phyloP scores from a whole-genome alignment of 768 basidiomycete genomes.

The Lentinus tigrinus region DNA sequence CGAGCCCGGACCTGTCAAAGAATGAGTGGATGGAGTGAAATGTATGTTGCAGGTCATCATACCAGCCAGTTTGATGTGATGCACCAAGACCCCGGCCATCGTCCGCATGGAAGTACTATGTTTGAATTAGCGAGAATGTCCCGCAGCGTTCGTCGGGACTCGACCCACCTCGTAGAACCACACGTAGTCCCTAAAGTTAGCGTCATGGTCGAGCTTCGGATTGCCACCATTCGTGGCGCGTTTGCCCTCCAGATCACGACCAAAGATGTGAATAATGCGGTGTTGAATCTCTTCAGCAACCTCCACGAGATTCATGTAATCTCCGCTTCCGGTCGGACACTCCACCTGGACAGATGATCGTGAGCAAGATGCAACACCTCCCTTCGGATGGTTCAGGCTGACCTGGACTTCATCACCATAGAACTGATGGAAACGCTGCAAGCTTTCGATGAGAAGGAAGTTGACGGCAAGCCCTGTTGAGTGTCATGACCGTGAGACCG shows the following conservation, averaged over 20 bases:
- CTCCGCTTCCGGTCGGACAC: conserved; percentile 96
- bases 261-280: conserved; percentile 97
- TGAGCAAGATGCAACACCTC: background rate
- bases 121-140: background rate
- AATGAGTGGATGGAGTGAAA: too few species aligned
- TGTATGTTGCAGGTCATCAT: conserved; percentile 19
- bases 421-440: conserved; percentile 97
- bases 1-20: conserved; percentile 71
- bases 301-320: conserved; percentile 91
- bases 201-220: conserved; percentile 83
- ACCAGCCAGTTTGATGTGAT: conserved; percentile 99
- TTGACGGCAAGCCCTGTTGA: conserved; percentile 89
- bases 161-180: conserved; percentile 88
- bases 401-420: conserved; percentile 88
- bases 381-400: background rate
- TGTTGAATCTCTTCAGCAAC: conserved; percentile 99
- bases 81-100: conserved; percentile 91
- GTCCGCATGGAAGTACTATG: conserved; percentile 93
- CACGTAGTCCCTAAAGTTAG: conserved; percentile 95
- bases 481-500: background rate
- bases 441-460: conserved; percentile 91
- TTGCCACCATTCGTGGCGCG: conserved; percentile 93
- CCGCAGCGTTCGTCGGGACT: background rate
- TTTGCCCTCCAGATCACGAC: conserved; percentile 83
- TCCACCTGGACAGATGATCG: conserved; percentile 55